Conservation (phyloP, 1,284 basidiomycete species). For the Rhodotorula sp. region DNA sequence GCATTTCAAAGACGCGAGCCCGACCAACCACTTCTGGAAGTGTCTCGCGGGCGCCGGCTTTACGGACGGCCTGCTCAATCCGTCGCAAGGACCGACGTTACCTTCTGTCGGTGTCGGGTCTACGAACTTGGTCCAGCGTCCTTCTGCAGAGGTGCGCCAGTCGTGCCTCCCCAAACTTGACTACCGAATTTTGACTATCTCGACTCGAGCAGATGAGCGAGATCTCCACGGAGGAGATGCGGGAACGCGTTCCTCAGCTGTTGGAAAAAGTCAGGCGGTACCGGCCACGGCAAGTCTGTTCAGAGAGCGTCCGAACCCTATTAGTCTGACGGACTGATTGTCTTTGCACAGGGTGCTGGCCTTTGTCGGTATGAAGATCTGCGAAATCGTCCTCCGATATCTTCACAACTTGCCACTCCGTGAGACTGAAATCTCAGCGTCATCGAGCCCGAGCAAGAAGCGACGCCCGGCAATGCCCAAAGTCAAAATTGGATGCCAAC, state of each 20-base stretch:
- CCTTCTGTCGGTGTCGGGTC: constrained; percentile 56
- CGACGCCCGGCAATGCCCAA: constrained; percentile 28
- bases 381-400: constrained; percentile 51
- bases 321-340: too few species aligned
- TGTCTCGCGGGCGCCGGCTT: constrained; percentile 62
- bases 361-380: constrained; percentile 70
- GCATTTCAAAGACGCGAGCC: constrained; percentile 53
- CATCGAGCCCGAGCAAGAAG: not conserved
- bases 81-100: constrained; percentile 55
- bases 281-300: constrained; percentile 58
- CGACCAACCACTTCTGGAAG: constrained; percentile 59
- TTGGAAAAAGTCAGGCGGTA: constrained; percentile 59
- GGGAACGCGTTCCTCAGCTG: constrained; percentile 55
- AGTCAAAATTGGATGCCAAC: constrained; percentile 28
- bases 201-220: constrained; percentile 55
- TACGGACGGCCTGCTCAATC: constrained; percentile 54
- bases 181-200: too few species aligned
- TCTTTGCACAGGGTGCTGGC: constrained; percentile 7
- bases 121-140: constrained; percentile 35
- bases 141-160: constrained; percentile 20
- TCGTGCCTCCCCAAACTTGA: not conserved
- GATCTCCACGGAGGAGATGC: constrained; percentile 59
- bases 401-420: constrained; percentile 3
- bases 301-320: not conserved
- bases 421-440: too few species aligned